These are phyloP conservation scores for Backusella psychrophila DNA, from an alignment of 192 early-diverging fungal genomes.

Conservation along the genomic window DNA sequence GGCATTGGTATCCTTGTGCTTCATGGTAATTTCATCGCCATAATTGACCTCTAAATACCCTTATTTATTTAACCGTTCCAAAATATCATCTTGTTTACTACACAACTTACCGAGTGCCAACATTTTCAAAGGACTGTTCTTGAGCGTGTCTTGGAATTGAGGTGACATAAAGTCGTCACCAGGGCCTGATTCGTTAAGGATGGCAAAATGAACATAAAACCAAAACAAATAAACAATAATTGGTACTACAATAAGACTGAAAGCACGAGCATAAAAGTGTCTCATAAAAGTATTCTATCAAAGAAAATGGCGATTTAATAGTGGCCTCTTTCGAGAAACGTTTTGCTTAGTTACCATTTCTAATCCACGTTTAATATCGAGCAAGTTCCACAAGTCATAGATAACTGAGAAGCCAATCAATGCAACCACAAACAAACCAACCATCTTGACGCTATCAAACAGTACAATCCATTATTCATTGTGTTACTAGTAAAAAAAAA, in stretches of 20 bases:
- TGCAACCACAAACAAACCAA: conserved; percentile 85
- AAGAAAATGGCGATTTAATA: neutral
- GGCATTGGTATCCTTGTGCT: conserved; percentile 72
- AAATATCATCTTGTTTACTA: neutral
- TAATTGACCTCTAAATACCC: conserved; percentile 71
- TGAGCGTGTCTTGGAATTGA: conserved; percentile 83
- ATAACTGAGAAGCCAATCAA: conserved; percentile 83
- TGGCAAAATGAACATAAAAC: conserved; percentile 91
- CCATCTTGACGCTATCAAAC: conserved; percentile 83
- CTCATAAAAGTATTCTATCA: conserved; percentile 61
- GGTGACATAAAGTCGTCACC: conserved; percentile 93
- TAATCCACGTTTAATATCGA: conserved; percentile 82
- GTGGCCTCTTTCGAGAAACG: too few species aligned
- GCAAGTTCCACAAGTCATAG: conserved; percentile 85
- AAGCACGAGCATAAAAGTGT: conserved; percentile 86
- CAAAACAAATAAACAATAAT: conserved; percentile 79
- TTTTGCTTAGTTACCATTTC: conserved; percentile 41
- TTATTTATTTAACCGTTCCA: conserved; percentile 55
- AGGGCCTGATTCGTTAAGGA: conserved; percentile 77
- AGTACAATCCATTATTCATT: neutral
- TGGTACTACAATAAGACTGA: conserved; percentile 84
- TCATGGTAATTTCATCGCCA: conserved; percentile 75
- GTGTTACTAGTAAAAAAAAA: conserved; percentile 32
- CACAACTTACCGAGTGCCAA: conserved; percentile 42
- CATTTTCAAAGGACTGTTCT: conserved; percentile 74